A percentile compares a stretch with the other conserved stretches of the same genome.
phyloP scores from a whole-genome alignment of 768 basidiomycete genomes.

The Galerina marginata region DNA sequence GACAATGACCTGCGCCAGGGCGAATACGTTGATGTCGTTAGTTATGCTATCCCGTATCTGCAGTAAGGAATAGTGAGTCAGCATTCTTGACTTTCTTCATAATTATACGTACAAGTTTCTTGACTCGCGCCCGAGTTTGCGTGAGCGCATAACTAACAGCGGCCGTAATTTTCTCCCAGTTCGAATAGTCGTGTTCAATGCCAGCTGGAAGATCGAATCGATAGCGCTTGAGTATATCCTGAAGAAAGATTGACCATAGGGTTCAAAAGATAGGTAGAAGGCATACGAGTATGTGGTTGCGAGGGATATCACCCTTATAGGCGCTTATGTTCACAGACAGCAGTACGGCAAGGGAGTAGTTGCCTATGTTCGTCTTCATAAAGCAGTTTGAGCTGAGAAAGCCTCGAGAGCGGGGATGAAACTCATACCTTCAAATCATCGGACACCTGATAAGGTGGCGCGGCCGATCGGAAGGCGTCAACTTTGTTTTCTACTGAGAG shows the following conservation, averaged over 20 bases:
- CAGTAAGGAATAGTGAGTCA: not conserved
- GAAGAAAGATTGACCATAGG: not conserved
- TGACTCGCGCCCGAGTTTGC: conserved; percentile 13
- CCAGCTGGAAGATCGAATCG: conserved; percentile 13
- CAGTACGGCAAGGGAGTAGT: not conserved
- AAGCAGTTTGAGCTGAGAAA: not conserved
- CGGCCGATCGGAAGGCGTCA: not conserved
- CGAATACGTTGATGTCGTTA: conserved; percentile 7
- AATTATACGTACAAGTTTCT: conserved; percentile 12
- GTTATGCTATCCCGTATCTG: conserved; percentile 10
- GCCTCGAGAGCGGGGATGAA: no score
- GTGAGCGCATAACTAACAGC: conserved; percentile 17
- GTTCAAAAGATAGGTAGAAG: not conserved
- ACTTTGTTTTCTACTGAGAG: not conserved
- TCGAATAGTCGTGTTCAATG: conserved; percentile 16
- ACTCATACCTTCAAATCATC: not conserved
- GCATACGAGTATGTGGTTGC: not conserved
- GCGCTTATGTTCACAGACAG: not conserved
- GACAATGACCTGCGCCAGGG: conserved; percentile 12
- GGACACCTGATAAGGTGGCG: not conserved
- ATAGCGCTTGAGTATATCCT: conserved; percentile 3
- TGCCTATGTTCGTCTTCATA: not conserved
- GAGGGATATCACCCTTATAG: not conserved
- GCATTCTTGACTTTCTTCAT: not conserved
- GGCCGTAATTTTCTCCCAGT: conserved; percentile 10